Evolutionary conservation across 2,329 filamentous ascomycete genomes (phyloP).

Genomic region (Botryotinia calthae): DNA sequence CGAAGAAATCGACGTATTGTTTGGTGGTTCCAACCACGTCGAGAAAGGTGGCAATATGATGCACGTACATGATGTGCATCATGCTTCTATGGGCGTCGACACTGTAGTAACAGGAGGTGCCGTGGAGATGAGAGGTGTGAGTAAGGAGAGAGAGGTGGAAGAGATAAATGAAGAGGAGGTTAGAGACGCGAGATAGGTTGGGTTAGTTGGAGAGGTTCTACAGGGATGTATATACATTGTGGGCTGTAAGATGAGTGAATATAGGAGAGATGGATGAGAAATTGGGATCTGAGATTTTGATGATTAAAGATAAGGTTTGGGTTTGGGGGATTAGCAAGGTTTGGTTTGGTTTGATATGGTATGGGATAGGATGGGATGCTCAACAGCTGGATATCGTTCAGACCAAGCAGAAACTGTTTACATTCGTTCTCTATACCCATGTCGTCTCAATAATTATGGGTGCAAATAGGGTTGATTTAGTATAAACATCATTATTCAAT

Average conservation of each 20-base stretch:
- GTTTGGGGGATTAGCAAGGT: background rate
- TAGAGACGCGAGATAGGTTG: background rate
- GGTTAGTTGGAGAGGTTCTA: background rate
- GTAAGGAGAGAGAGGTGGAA: too few relatives aligned
- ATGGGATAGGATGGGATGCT: background rate
- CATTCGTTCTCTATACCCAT: background rate
- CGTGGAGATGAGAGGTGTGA: background rate
- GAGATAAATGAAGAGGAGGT: background rate
- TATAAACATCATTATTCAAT: background rate
- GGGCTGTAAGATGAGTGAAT: background rate
- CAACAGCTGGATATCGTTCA: background rate
- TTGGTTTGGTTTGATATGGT: background rate
- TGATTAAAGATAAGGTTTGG: background rate
- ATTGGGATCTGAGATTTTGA: background rate
- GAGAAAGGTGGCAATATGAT: conserved; percentile 6
- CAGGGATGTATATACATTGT: background rate
- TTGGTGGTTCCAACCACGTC: conserved; percentile 40
- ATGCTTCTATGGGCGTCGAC: background rate
- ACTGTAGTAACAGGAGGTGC: background rate
- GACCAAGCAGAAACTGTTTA: background rate
- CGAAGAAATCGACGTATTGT: conserved; percentile 63
- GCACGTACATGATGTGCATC: conserved; percentile 9
- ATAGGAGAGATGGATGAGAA: background rate
- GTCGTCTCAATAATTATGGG: background rate
- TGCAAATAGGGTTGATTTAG: background rate